Percentiles rank a stretch among this genome's conserved stretches.
These are phyloP conservation scores for Dentipellis fragilis DNA, from an alignment of 768 basidiomycete species.

Conservation along the genomic window DNA sequence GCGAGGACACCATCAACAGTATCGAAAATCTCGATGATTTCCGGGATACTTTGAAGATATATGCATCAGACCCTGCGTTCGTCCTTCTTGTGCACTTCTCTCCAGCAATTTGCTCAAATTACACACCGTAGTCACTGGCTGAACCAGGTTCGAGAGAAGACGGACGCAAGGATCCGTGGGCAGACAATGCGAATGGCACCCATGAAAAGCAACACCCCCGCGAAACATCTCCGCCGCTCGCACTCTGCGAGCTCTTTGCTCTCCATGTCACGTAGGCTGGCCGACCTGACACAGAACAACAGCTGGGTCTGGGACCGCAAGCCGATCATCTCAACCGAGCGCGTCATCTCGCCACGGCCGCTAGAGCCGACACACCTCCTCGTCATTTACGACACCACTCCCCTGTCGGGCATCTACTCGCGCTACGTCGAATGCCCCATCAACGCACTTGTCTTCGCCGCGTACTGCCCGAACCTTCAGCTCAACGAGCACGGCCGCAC, in stretches of 20 bases:
- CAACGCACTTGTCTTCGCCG: not conserved
- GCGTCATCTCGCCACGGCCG: not conserved
- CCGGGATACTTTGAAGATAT: not conserved
- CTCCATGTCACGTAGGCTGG: not conserved
- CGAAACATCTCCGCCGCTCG: not conserved
- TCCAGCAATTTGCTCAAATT: not conserved
- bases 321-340: not conserved
- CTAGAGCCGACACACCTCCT: constrained; percentile 1
- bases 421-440: not conserved
- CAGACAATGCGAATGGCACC: not conserved
- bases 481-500: not conserved
- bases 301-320: not conserved
- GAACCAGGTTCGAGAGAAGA: not conserved
- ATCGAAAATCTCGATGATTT: not conserved
- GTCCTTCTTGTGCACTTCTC: not conserved
- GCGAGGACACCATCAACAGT: not conserved
- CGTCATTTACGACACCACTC: not conserved
- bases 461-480: constrained; percentile 1
- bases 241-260: not conserved
- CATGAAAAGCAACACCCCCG: not conserved
- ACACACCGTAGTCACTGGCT: not conserved
- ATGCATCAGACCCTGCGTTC: not conserved
- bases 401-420: not conserved
- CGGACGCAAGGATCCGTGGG: not conserved
- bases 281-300: not conserved